Base-by-base conservation (phyloP, 139 green algal genomes). In the Tetraselmis chui region DNA sequence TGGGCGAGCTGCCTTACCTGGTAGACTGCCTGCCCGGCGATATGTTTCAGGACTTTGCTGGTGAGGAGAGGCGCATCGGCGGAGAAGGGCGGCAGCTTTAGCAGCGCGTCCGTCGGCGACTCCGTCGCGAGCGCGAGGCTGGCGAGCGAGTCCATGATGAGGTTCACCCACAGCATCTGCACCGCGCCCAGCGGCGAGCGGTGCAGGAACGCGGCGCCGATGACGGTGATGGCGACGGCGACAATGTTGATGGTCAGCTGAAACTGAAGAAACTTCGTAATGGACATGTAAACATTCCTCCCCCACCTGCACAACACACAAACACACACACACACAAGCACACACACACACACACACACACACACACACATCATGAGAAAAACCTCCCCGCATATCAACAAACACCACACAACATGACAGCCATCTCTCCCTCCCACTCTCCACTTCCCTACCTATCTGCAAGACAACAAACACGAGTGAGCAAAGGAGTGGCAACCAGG, bases 61-160 rank as follows among this genome's bases (percentile, higher is more conserved):
- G 81, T 88, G 31, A 94, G 59, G 26, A 94, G 84, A 23, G 86
- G 79, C 28, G 85, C 82, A 26, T 87, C 81, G 58, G 84, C 74
- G 32, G 58, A 23, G 83, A 90, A 91, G 45, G 94, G 94, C 75
- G 86, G 85, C 23, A 92, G 81, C 79, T 92, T 87, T 28, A 97
- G 86, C 81, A 96, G 75, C 0, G 78, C 83, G 1, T 89, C 86
- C 29, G 86, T 92, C n/a, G 94, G 93, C 27, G 90, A 67, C 76
- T 96, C 93, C 0, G 93, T 97, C 23, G 94, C 93, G 59, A 97
- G 86, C 1, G 93, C 91, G 84, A 97, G 86, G 26, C 83, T 90
- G 26, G 93, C 94, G 1, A 97, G 86, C 0, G 87, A 93, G 87
- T 97, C 93, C 91, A 97, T 97, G 85, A 98, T 96, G 24, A 98